Evolutionary conservation across 148 eudicot species (phyloP).

Genomic region (Silene conica): DNA sequence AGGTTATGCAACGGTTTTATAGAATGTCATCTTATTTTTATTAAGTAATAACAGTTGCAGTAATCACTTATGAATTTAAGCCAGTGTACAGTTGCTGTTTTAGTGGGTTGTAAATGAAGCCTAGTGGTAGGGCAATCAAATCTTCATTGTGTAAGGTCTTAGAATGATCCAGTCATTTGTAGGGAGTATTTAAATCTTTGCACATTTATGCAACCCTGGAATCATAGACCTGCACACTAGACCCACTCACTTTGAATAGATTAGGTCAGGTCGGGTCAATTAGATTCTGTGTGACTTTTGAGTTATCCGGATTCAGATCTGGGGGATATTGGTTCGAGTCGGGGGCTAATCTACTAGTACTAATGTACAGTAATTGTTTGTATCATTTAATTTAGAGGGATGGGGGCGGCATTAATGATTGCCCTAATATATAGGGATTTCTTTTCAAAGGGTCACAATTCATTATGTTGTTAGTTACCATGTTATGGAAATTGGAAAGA

Average conservation of each 20-base stretch:
- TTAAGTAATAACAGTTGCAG: no score
- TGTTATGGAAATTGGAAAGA: not conserved
- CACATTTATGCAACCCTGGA: not conserved
- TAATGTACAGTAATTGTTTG: no score
- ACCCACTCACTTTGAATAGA: no score
- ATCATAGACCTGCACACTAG: not conserved
- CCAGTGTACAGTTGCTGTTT: no score
- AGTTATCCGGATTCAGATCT: not conserved
- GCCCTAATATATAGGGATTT: not conserved
- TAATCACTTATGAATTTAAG: no score
- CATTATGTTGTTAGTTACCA: not conserved
- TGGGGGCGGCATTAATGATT: not conserved
- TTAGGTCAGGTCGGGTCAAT: no score
- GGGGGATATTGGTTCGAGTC: no score
- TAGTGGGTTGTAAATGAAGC: conserved; percentile 2
- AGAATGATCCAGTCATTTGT: no score
- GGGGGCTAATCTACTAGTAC: not conserved
- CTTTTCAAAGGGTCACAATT: not conserved
- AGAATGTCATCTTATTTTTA: no score
- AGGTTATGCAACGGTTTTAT: no score
- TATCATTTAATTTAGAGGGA: not conserved
- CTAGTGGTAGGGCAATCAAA: conserved; percentile 1
- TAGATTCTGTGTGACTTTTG: not conserved
- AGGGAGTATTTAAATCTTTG: not conserved
- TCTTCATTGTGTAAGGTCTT: not conserved